Percentiles rank a stretch among this genome's conserved stretches.
Evolutionary conservation across 139 green algal genomes (phyloP).

Genomic region (Yamagishiella unicocca): DNA sequence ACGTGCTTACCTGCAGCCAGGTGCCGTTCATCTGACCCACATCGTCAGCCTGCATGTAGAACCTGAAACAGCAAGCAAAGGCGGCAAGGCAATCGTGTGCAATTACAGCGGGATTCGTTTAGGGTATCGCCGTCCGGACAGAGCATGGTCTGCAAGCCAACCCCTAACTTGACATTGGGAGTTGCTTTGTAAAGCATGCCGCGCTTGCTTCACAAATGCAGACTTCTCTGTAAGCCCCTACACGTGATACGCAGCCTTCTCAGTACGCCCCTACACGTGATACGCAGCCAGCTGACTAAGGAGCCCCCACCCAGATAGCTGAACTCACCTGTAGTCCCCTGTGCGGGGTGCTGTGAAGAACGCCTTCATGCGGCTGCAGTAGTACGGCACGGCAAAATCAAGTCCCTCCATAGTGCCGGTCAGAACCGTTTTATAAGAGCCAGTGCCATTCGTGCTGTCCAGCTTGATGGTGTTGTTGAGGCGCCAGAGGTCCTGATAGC

Average conservation of each 20-base stretch:
- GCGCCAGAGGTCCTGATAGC: not conserved
- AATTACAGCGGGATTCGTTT: too few relatives aligned
- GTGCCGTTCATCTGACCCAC: constrained; percentile 40
- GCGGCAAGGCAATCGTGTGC: too few relatives aligned
- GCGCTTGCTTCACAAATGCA: too few relatives aligned
- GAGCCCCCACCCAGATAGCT: not conserved
- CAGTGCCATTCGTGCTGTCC: not conserved
- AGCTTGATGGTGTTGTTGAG: constrained; percentile 21
- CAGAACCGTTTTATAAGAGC: not conserved
- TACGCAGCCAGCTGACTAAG: not conserved
- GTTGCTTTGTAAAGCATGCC: too few relatives aligned
- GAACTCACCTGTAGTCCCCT: constrained; percentile 31
- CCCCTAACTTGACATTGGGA: too few relatives aligned
- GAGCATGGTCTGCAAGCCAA: too few relatives aligned
- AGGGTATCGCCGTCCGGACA: too few relatives aligned
- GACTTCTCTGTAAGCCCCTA: not conserved
- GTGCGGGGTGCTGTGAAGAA: constrained; percentile 51
- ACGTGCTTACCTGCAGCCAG: constrained; percentile 23
- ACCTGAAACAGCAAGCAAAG: too few relatives aligned
- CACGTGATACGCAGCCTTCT: not conserved
- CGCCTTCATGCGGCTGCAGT: constrained; percentile 37
- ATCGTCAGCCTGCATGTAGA: constrained; percentile 52
- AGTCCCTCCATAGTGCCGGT: not conserved
- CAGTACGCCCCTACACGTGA: not conserved
- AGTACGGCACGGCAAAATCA: not conserved